Percentiles rank a stretch among this genome's conserved stretches.
phyloP scores from a whole-genome alignment of 2,329 filamentous ascomycete genomes.

The Aspergillus pseudoviridinutans region DNA sequence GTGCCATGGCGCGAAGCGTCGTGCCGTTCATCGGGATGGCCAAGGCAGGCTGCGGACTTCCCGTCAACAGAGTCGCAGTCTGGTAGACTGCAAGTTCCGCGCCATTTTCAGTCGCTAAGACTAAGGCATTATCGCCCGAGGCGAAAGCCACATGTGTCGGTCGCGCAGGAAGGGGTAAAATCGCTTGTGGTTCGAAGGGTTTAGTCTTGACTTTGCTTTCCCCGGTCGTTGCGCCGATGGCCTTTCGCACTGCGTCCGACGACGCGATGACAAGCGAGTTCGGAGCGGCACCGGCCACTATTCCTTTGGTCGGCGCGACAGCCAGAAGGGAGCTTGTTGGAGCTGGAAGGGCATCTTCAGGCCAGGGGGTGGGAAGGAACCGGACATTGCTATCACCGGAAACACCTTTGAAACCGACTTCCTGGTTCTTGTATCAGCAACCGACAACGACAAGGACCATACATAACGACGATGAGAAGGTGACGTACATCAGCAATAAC shows the following conservation, averaged over 20 bases:
- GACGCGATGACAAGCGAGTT: constrained; percentile 71
- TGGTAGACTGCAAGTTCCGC: constrained; percentile 83
- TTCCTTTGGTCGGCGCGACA: constrained; percentile 72
- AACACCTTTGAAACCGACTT: constrained; percentile 75
- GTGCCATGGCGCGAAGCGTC: constrained; percentile 67
- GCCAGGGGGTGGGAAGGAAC: constrained; percentile 74
- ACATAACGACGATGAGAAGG: constrained; percentile 5
- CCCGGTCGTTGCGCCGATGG: constrained; percentile 60
- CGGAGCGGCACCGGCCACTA: constrained; percentile 84
- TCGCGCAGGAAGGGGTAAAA: constrained; percentile 66
- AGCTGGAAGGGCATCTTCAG: constrained; percentile 62
- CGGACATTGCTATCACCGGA: constrained; percentile 78
- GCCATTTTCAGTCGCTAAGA: constrained; percentile 75
- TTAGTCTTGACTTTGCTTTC: constrained; percentile 60
- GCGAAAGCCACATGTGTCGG: constrained; percentile 89
- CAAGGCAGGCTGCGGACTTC: constrained; percentile 64
- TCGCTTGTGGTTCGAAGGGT: constrained; percentile 68
- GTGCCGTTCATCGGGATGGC: constrained; percentile 74
- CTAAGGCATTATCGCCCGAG: constrained; percentile 78
- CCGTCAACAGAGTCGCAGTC: constrained; percentile 62
- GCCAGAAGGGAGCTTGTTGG: constrained; percentile 78
- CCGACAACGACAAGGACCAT: neutral
- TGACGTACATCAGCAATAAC: constrained; percentile 72
- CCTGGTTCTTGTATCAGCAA: constrained; percentile 40
- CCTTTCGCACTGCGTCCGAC: constrained; percentile 72